Evolutionary conservation across 2,329 filamentous ascomycete species (phyloP).

Genomic region (Xylaria sp.): DNA sequence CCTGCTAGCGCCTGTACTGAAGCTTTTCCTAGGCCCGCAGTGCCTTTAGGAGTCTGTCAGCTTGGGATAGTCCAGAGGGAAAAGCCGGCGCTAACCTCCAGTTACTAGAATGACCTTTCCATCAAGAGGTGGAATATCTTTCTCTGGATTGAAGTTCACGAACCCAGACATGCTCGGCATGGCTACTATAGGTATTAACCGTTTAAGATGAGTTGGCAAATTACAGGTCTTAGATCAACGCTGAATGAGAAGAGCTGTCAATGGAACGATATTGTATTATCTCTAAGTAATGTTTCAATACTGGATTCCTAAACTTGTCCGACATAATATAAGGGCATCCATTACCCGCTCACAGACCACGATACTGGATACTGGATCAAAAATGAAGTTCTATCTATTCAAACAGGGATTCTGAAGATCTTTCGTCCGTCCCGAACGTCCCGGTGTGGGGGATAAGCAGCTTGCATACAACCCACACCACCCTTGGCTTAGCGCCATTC

Average conservation of each 20-base stretch:
- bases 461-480: constrained; percentile 28
- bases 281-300: too few species aligned
- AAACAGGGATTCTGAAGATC: background rate
- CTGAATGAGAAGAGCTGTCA: background rate
- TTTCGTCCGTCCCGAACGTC: constrained; percentile 12
- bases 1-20: constrained; percentile 54
- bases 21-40: constrained; percentile 55
- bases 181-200: background rate
- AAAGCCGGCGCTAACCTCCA: constrained; percentile 46
- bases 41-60: constrained; percentile 40
- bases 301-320: background rate
- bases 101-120: constrained; percentile 56
- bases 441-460: constrained; percentile 44
- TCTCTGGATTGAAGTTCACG: constrained; percentile 46
- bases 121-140: constrained; percentile 51
- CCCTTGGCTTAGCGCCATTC: constrained; percentile 13
- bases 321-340: background rate
- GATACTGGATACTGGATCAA: background rate
- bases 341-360: background rate
- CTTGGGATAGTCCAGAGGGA: background rate
- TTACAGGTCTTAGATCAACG: background rate
- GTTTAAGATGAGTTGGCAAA: background rate
- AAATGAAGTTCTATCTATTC: background rate
- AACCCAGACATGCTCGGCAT: constrained; percentile 38
- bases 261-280: background rate